Conservation (phyloP, 371 early-diverging fungal genomes). For the Mucor velutinosus region DNA sequence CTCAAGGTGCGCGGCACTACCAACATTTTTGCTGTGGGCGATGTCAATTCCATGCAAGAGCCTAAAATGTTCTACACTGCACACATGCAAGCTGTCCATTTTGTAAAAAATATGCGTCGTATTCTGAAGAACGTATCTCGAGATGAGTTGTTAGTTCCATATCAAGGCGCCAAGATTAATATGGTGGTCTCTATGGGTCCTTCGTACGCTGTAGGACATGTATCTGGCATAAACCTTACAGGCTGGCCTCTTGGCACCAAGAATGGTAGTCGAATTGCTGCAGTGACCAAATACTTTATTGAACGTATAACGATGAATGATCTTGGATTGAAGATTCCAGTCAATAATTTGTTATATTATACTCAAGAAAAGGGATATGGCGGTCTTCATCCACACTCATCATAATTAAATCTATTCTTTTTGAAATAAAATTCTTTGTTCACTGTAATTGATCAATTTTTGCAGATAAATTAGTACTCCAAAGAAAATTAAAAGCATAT, state of each 20-base stretch:
- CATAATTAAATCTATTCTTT: not conserved
- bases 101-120: slow-evolving; percentile 18
- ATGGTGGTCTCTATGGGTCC: slow-evolving; percentile 45
- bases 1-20: slow-evolving; percentile 22
- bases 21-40: slow-evolving; percentile 42
- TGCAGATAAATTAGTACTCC: no score
- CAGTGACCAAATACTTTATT: slow-evolving; percentile 26
- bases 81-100: slow-evolving; percentile 47
- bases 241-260: slow-evolving; percentile 33
- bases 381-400: not conserved
- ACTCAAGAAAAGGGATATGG: slow-evolving; percentile 16
- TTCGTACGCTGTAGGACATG: slow-evolving; percentile 22
- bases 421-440: no score
- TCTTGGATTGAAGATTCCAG: slow-evolving; percentile 19
- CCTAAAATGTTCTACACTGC: slow-evolving; percentile 50
- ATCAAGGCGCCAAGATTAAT: slow-evolving; percentile 17
- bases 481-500: no score
- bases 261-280: slow-evolving; percentile 30
- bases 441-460: no score
- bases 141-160: slow-evolving; percentile 16
- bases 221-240: slow-evolving; percentile 21
- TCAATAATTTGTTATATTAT: slow-evolving; percentile 27
- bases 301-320: slow-evolving; percentile 40
- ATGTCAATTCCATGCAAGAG: slow-evolving; percentile 32
- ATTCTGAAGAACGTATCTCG: slow-evolving; percentile 1